Evolutionary conservation across 805 yeast genomes (phyloP).

Genomic region (Candida ulmi): DNA sequence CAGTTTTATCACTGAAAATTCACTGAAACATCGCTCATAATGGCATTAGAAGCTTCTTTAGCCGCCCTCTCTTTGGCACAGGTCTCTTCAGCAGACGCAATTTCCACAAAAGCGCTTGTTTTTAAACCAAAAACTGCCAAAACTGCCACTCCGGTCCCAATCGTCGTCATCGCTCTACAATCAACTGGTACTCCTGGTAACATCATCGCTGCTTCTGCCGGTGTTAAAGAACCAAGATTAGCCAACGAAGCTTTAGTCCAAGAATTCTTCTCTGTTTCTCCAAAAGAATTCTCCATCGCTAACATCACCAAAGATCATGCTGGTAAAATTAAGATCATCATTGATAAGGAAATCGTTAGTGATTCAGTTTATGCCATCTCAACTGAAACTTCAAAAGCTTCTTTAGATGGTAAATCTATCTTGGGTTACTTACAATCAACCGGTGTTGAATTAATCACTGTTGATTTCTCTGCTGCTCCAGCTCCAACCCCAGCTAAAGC

Average conservation of each 20-base stretch:
- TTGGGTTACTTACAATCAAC: slow-evolving; percentile 43
- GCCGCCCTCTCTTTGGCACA: slow-evolving; percentile 60
- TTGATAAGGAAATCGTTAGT: slow-evolving; percentile 46
- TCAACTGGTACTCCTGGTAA: slow-evolving; percentile 65
- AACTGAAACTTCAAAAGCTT: slow-evolving; percentile 47
- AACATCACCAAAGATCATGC: slow-evolving; percentile 38
- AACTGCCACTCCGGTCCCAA: slow-evolving; percentile 70
- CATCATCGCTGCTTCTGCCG: slow-evolving; percentile 58
- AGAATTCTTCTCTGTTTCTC: slow-evolving; percentile 50
- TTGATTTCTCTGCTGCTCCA: slow-evolving; percentile 47
- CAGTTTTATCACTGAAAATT: neutral
- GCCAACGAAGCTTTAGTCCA: slow-evolving; percentile 77
- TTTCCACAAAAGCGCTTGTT: slow-evolving; percentile 66
- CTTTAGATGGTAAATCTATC: slow-evolving; percentile 41
- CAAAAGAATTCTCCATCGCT: slow-evolving; percentile 61
- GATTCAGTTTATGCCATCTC: slow-evolving; percentile 35
- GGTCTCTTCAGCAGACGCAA: slow-evolving; percentile 44
- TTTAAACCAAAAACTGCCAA: slow-evolving; percentile 92
- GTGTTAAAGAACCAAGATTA: slow-evolving; percentile 78
- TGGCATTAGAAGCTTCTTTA: slow-evolving; percentile 67
- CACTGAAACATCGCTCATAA: slow-evolving; percentile 15
- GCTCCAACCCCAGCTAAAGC: slow-evolving; percentile 30
- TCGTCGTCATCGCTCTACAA: slow-evolving; percentile 71
- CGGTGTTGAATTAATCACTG: slow-evolving; percentile 46
- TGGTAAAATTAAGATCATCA: slow-evolving; percentile 52